phyloP scores from a whole-genome alignment of 2,329 filamentous ascomycete species.

The Trichoderma simmonsii region DNA sequence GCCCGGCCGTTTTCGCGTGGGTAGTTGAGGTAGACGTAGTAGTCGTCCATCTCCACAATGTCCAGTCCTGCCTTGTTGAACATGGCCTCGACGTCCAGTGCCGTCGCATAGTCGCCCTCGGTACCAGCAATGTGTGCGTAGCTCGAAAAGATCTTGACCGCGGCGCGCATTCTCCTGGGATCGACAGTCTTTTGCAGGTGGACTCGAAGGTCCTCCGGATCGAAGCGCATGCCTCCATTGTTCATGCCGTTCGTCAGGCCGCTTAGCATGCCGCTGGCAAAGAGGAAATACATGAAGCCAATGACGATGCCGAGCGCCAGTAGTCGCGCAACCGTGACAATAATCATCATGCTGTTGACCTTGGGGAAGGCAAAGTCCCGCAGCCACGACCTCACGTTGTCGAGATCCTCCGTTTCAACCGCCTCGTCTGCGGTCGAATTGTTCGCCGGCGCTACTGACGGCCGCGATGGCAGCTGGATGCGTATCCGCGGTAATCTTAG shows the following conservation, averaged over 20 bases:
- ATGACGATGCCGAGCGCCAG: slow-evolving; percentile 73
- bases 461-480: slow-evolving; percentile 45
- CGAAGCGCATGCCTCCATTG: slow-evolving; percentile 66
- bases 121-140: slow-evolving; percentile 94
- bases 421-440: slow-evolving; percentile 19
- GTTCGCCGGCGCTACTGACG: slow-evolving; percentile 26
- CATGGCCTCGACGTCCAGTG: slow-evolving; percentile 76
- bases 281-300: slow-evolving; percentile 76
- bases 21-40: slow-evolving; percentile 90
- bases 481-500: slow-evolving; percentile 51
- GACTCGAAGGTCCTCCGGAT: slow-evolving; percentile 75
- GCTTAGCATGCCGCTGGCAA: slow-evolving; percentile 80
- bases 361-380: slow-evolving; percentile 34
- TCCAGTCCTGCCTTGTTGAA: slow-evolving; percentile 74
- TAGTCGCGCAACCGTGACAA: slow-evolving; percentile 68
- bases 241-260: slow-evolving; percentile 57
- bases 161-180: slow-evolving; percentile 64
- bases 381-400: slow-evolving; percentile 27
- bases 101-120: slow-evolving; percentile 83
- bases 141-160: slow-evolving; percentile 71
- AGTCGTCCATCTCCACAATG: slow-evolving; percentile 71
- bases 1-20: slow-evolving; percentile 72
- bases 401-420: slow-evolving; percentile 22
- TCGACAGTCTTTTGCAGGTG: slow-evolving; percentile 74
- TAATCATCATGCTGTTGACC: slow-evolving; percentile 41